Conservation (phyloP, 169 alveolate species). For the Eimeria sp. region DNA sequence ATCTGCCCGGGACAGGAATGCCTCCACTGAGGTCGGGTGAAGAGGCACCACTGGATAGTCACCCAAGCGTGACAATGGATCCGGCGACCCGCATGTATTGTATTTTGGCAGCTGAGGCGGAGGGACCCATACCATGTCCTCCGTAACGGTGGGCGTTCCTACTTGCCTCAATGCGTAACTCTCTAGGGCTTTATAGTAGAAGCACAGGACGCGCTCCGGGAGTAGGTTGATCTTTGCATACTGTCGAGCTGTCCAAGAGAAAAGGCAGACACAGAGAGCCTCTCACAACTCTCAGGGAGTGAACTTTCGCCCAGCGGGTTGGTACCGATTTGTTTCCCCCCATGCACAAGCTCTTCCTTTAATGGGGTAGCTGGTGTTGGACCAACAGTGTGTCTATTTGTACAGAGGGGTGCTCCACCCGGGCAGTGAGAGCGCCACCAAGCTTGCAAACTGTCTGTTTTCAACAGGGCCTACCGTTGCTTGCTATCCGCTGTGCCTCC, state of each 20-base stretch:
- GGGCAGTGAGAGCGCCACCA: not conserved
- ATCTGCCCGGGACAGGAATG: constrained; percentile 7
- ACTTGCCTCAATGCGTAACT: constrained; percentile 72
- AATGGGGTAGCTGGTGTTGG: not conserved
- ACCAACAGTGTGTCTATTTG: not conserved
- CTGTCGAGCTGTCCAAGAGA: constrained; percentile 51
- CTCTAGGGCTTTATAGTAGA: constrained; percentile 72
- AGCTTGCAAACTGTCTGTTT: not conserved
- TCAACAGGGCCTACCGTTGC: constrained; percentile 30
- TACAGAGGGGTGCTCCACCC: not conserved
- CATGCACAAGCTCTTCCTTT: not conserved
- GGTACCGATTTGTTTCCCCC: not conserved
- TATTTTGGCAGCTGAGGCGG: constrained; percentile 39
- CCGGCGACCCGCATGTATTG: constrained; percentile 67
- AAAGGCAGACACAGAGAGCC: not conserved
- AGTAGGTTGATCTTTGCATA: constrained; percentile 61
- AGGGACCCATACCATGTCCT: constrained; percentile 80
- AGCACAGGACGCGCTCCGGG: constrained; percentile 79
- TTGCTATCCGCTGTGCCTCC: constrained; percentile 74
- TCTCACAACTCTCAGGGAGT: not conserved
- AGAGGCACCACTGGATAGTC: constrained; percentile 71
- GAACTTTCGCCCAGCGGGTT: not conserved
- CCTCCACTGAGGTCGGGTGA: constrained; percentile 46
- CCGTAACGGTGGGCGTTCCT: constrained; percentile 48
- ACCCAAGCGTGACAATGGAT: constrained; percentile 14